Percentiles rank a stretch among this genome's conserved stretches.
Conservation (phyloP, 441 rosid genomes). For the Brassica hybrid region DNA sequence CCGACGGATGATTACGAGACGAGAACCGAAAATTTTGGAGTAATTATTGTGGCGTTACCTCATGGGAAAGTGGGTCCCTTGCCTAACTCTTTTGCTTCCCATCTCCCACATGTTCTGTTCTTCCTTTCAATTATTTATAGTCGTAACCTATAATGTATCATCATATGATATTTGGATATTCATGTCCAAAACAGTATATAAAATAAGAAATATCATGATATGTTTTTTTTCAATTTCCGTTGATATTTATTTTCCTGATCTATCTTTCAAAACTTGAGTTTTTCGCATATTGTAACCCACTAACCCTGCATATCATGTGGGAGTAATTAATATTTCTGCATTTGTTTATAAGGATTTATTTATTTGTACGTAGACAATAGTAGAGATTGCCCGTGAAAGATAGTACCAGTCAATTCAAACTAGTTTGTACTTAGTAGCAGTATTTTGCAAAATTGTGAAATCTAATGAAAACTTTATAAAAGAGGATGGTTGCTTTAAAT, state of each 20-base stretch:
- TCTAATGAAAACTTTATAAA: background rate
- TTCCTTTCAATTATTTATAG: conserved; percentile 10
- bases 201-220: background rate
- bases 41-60: conserved; percentile 36
- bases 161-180: background rate
- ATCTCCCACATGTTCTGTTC: conserved; percentile 46
- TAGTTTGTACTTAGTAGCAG: background rate
- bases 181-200: background rate
- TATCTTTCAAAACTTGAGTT: background rate
- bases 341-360: conserved; percentile 3
- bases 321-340: no score
- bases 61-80: conserved; percentile 51
- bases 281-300: background rate
- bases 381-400: background rate
- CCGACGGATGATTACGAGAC: conserved; percentile 48
- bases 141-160: background rate
- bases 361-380: background rate
- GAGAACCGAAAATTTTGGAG: conserved; percentile 36
- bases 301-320: conserved; percentile 23
- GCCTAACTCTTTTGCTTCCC: conserved; percentile 44
- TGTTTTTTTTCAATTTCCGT: background rate
- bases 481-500: no score
- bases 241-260: background rate
- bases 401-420: background rate
- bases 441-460: background rate